Percentiles rank a stretch among this genome's conserved stretches.
phyloP scores from a whole-genome alignment of 306 rosid species.

The Gastrolobium villosum region DNA sequence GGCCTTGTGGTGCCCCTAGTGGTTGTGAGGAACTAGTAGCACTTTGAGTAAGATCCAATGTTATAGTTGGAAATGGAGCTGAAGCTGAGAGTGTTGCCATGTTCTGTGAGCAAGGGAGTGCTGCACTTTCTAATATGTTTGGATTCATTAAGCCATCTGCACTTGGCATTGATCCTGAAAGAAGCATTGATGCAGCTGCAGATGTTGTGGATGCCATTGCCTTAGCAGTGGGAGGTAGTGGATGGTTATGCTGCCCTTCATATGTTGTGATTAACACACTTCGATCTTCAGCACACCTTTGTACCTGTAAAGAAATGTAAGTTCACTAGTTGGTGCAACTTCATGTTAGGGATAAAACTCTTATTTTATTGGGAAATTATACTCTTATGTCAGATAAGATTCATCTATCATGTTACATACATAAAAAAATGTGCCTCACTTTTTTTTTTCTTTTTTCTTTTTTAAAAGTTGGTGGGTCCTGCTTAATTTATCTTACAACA shows the following conservation, averaged over 20 bases:
- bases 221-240: conserved; percentile 70
- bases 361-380: too few species aligned
- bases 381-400: too few species aligned
- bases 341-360: not conserved
- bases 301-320: conserved; percentile 54
- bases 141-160: conserved; percentile 52
- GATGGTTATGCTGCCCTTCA: conserved; percentile 77
- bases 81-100: conserved; percentile 71
- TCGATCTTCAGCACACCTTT: conserved; percentile 68
- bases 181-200: conserved; percentile 69
- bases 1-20: not conserved
- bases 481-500: too few species aligned
- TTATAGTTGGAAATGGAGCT: conserved; percentile 81
- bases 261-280: conserved; percentile 69
- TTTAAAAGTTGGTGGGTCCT: too few species aligned
- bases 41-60: conserved; percentile 64
- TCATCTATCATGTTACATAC: too few species aligned
- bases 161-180: conserved; percentile 68
- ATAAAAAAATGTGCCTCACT: too few species aligned
- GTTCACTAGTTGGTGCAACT: not conserved
- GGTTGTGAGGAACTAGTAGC: conserved; percentile 25
- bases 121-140: conserved; percentile 49
- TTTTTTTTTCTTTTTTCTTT: too few species aligned
- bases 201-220: conserved; percentile 75
- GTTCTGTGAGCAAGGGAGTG: conserved; percentile 47